phyloP scores from a whole-genome alignment of 1,284 basidiomycete species.

The Boletus putidus region DNA sequence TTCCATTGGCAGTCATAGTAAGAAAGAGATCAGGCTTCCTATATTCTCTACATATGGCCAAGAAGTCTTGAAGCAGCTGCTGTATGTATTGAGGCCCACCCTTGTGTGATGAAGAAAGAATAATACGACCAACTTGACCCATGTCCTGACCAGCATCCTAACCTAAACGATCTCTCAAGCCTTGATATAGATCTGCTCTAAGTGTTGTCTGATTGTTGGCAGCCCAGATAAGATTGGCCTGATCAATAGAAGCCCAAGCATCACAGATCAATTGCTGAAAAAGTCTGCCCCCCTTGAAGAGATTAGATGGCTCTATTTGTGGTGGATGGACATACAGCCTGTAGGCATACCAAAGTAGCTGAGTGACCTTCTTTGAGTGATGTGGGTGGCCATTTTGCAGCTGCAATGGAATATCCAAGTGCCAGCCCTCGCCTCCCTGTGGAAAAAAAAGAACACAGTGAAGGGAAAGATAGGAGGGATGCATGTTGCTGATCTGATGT shows the following conservation, averaged over 20 bases:
- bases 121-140: slow-evolving; percentile 5
- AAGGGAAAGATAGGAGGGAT: slow-evolving; percentile 40
- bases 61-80: slow-evolving; percentile 10
- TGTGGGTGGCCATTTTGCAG: not conserved
- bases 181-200: slow-evolving; percentile 33
- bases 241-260: slow-evolving; percentile 39
- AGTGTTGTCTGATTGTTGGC: slow-evolving; percentile 41
- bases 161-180: not conserved
- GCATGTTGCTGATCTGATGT: slow-evolving; percentile 36
- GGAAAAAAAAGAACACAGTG: slow-evolving; percentile 47
- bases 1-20: slow-evolving; percentile 40
- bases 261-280: slow-evolving; percentile 46
- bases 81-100: slow-evolving; percentile 4
- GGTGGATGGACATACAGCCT: not conserved
- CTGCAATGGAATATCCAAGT: slow-evolving; percentile 24
- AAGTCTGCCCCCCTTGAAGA: slow-evolving; percentile 42
- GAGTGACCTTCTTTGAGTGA: slow-evolving; percentile 18
- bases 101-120: slow-evolving; percentile 7
- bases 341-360: slow-evolving; percentile 24
- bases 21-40: slow-evolving; percentile 14
- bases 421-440: slow-evolving; percentile 38
- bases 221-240: slow-evolving; percentile 33
- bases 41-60: slow-evolving; percentile 12
- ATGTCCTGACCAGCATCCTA: not conserved
- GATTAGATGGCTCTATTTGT: slow-evolving; percentile 13